A percentile compares a stretch with the other conserved stretches of the same genome.
These are phyloP conservation scores for Ustilago esculenta DNA, from an alignment of 1,284 basidiomycete genomes.

Conservation along the genomic window DNA sequence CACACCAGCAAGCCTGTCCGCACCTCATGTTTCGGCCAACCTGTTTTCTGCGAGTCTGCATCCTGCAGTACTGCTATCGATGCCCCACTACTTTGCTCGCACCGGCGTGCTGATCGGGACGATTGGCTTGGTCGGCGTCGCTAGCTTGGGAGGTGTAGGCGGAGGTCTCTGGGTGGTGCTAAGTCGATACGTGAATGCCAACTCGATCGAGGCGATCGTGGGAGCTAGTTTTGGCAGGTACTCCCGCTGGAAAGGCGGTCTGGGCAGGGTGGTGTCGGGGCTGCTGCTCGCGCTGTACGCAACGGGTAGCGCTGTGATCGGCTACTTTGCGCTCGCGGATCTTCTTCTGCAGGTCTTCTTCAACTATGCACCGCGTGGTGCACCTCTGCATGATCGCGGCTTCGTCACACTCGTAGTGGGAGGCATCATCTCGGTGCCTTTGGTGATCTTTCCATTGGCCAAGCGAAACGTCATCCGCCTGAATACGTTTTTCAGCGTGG, in stretches of 20 bases:
- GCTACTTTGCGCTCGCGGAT: conserved; percentile 63
- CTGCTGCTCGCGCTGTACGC: conserved; percentile 56
- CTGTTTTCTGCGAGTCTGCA: conserved; percentile 61
- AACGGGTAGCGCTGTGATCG: conserved; percentile 62
- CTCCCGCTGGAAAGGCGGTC: conserved; percentile 59
- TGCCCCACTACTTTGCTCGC: conserved; percentile 62
- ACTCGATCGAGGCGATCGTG: conserved; percentile 60
- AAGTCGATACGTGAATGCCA: conserved; percentile 62
- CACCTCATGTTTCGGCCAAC: conserved; percentile 60
- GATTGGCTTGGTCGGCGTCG: conserved; percentile 46
- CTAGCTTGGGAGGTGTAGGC: conserved; percentile 60
- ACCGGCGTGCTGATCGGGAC: conserved; percentile 52
- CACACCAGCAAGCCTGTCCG: conserved; percentile 57
- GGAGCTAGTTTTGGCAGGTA: conserved; percentile 60
- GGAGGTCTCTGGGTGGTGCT: conserved; percentile 64
- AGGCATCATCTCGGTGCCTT: conserved; percentile 54
- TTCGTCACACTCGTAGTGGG: conserved; percentile 62
- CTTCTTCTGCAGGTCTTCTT: conserved; percentile 62
- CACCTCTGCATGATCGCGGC: conserved; percentile 58
- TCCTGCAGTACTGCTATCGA: conserved; percentile 61
- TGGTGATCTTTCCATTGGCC: conserved; percentile 62
- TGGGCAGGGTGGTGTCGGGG: conserved; percentile 52
- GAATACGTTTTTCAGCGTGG: conserved; percentile 50
- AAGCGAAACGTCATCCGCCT: conserved; percentile 64
- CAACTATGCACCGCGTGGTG: conserved; percentile 56